Evolutionary conservation across 495 filamentous ascomycete genomes (phyloP).

Genomic region (Podospora appendiculata): DNA sequence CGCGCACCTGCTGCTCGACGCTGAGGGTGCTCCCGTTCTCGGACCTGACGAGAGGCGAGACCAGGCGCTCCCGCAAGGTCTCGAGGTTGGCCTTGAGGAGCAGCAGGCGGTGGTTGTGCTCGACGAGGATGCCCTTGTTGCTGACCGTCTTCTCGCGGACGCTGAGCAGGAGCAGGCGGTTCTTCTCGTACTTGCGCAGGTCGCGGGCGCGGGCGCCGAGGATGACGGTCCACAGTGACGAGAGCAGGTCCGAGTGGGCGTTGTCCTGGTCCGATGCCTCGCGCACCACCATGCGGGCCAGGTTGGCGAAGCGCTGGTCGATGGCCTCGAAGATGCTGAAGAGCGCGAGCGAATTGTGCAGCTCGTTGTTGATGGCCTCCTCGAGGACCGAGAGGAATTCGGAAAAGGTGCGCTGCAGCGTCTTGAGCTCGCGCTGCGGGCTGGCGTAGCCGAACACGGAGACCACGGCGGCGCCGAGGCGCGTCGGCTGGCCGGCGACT

Average conservation of each 20-base stretch:
- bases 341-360: conserved; percentile 65
- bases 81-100: conserved; percentile 77
- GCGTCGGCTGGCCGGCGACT: conserved; percentile 52
- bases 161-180: conserved; percentile 63
- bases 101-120: conserved; percentile 72
- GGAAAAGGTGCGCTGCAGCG: conserved; percentile 77
- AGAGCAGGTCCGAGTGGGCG: conserved; percentile 69
- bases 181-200: conserved; percentile 82
- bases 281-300: conserved; percentile 77
- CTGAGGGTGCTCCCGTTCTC: conserved; percentile 58
- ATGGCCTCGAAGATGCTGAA: conserved; percentile 82
- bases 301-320: conserved; percentile 79
- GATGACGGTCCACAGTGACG: conserved; percentile 76
- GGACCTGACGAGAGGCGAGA: conserved; percentile 69
- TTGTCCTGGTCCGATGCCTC: conserved; percentile 74
- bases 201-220: conserved; percentile 62
- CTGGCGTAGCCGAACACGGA: conserved; percentile 71
- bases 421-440: conserved; percentile 68
- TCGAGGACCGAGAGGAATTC: conserved; percentile 83
- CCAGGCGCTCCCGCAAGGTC: conserved; percentile 64
- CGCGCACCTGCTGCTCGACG: conserved; percentile 76
- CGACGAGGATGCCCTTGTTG: conserved; percentile 78
- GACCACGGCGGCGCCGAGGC: conserved; percentile 55
- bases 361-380: conserved; percentile 76
- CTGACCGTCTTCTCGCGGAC: conserved; percentile 73